phyloP scores from a whole-genome alignment of 495 filamentous ascomycete genomes.

The Margaritispora aquatica region DNA sequence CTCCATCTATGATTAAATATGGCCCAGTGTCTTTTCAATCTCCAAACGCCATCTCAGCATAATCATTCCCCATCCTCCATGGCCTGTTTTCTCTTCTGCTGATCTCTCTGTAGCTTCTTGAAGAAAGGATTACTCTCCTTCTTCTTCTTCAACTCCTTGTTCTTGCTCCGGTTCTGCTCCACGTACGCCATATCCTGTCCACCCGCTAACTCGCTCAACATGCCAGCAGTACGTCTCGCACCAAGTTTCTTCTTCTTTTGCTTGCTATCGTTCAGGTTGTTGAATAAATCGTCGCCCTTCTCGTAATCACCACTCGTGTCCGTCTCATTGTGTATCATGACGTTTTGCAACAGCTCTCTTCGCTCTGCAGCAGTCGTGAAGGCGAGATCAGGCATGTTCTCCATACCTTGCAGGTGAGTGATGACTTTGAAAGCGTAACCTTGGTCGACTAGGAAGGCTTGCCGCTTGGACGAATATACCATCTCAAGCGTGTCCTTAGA shows the following conservation, averaged over 20 bases:
- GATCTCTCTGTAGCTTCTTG: conserved; percentile 75
- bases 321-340: conserved; percentile 62
- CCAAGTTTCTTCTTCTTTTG: conserved; percentile 47
- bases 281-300: conserved; percentile 79
- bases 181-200: conserved; percentile 97
- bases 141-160: conserved; percentile 74
- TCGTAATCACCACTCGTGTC: conserved; percentile 65
- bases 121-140: conserved; percentile 54
- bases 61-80: conserved; percentile 2
- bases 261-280: conserved; percentile 31
- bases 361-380: conserved; percentile 77
- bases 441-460: conserved; percentile 97
- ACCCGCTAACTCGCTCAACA: conserved; percentile 75
- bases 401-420: conserved; percentile 88
- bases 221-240: conserved; percentile 75
- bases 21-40: no score
- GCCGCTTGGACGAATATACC: conserved; percentile 95
- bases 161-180: conserved; percentile 71
- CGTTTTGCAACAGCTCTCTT: conserved; percentile 81
- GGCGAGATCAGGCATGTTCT: conserved; percentile 71
- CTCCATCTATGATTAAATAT: background rate
- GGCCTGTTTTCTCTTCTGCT: conserved; percentile 38
- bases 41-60: background rate
- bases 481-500: conserved; percentile 97
- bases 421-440: conserved; percentile 99